phyloP scores from a whole-genome alignment of 2,329 filamentous ascomycete species.

The Arthrobotrys pseudoclavata region DNA sequence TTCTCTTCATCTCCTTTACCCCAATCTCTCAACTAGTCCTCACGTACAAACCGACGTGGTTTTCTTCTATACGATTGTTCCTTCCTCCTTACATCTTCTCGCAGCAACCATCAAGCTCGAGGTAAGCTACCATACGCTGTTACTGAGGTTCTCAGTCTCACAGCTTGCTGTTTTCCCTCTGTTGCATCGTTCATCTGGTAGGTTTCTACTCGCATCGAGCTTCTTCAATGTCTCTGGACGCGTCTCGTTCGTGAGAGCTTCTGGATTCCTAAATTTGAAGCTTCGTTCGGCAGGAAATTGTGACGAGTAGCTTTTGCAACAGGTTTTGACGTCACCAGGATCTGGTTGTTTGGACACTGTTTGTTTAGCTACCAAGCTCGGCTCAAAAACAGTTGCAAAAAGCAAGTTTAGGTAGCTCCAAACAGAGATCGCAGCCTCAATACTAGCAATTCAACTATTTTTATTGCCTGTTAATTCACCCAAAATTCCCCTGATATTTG shows the following conservation, averaged over 20 bases:
- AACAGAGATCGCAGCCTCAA: not conserved
- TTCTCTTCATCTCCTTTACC: constrained; percentile 9
- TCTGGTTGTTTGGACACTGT: constrained; percentile 1
- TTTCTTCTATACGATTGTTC: constrained; percentile 33
- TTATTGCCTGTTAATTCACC: not conserved
- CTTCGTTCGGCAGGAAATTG: not conserved
- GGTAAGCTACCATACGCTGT: constrained; percentile 9
- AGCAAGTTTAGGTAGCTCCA: not conserved
- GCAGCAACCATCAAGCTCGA: not conserved
- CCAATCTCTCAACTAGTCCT: constrained; percentile 26
- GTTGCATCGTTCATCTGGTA: not conserved
- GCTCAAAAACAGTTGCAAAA: constrained; percentile 8
- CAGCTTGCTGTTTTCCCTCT: not conserved
- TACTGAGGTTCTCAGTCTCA: not conserved
- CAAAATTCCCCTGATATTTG: not conserved
- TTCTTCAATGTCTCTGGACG: not conserved
- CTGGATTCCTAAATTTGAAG: not conserved
- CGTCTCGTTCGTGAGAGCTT: not conserved
- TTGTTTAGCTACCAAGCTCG: not conserved
- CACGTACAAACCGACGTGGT: constrained; percentile 51
- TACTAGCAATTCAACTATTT: not conserved
- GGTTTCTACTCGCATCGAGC: not conserved
- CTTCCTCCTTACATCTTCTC: not conserved
- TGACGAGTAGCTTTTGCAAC: not conserved
- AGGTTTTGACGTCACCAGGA: not conserved